These are phyloP conservation scores for Musa itinerans DNA, from an alignment of 176 grass and related monocot species.

Conservation along the genomic window DNA sequence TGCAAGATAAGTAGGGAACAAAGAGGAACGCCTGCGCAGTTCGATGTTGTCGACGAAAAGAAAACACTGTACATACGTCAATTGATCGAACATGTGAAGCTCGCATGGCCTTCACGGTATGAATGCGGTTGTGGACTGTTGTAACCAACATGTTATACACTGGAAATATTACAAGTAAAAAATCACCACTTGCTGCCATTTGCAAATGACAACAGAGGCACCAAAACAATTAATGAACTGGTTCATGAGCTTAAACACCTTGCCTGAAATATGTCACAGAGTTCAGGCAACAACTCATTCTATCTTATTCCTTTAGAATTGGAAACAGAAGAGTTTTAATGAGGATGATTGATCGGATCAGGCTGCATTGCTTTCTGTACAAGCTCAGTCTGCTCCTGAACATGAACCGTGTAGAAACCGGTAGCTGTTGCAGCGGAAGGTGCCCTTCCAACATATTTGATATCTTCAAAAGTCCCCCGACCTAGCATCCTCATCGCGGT, in stretches of 20 bases:
- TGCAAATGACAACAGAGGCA: neutral
- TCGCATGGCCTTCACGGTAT: too few relatives aligned
- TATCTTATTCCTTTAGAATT: neutral
- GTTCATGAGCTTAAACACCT: neutral
- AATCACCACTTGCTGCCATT: neutral
- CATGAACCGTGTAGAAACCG: constrained; percentile 20
- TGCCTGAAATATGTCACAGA: neutral
- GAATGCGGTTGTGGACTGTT: too few relatives aligned
- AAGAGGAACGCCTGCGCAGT: neutral
- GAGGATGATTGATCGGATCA: neutral
- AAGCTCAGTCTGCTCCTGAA: constrained; percentile 17
- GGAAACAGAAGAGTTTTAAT: neutral
- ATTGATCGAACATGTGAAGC: too few relatives aligned
- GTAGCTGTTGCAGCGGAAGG: constrained; percentile 22
- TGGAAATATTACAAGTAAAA: neutral
- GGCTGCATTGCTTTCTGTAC: constrained; percentile 22
- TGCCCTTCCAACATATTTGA: constrained; percentile 20
- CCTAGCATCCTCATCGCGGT: constrained; percentile 11
- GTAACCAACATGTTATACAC: too few relatives aligned
- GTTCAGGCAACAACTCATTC: neutral
- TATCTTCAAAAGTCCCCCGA: constrained; percentile 12
- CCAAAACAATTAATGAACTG: neutral
- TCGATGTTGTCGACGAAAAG: neutral
- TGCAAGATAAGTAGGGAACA: neutral
- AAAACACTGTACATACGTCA: too few relatives aligned